Base-by-base conservation (phyloP, 306 rosid species). In the Cucumis cinereus region DNA sequence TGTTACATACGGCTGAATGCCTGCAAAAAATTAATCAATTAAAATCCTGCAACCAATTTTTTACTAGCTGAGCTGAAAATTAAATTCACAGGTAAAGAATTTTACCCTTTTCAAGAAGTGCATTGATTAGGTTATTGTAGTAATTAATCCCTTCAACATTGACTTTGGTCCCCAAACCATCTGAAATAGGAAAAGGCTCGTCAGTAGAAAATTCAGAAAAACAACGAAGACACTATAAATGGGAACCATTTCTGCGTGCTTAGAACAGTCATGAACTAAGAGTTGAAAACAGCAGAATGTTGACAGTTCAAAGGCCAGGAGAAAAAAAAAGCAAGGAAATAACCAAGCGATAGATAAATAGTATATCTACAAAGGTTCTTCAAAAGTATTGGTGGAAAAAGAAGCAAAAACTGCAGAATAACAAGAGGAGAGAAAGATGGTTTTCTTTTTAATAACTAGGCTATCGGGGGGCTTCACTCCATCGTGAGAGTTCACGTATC, bases 161-260 rank as follows among this genome's bases (percentile, higher is more conserved):
- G 87, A 88, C 86, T 78, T 85, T 84, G 83, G 89, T 87, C 77
- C 97, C 98, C 83, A 93, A 84, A 82, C 97, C 98, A 90, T 93
- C 98, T 93, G 81, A 80, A 85, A 77, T 50, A 78, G 58, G 38
- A 79, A 74, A 81, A 63, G 20, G 15, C 63, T 62, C 22, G 19
- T 69, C 57, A 68, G 57, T 45, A 69, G 22, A 20, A 16, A 23
- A 20, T 67, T 8, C 73, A 20, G 22, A 11, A 45, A 23, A 7
- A 45, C 57, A 69, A 23, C 55, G 45, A 41, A 69, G 22, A 20
- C 7, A 22, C 30, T 20, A 13, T 20, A 69, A 24, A 69, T 7
- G 19, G 19, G 74, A 43, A 69, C 8, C 23, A 69, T 43, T 24
- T 45, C 52, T 14, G 38, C 17, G 7, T 22, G 55, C 74, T 68